Evolutionary conservation across 345 rosid species (phyloP), one percentile per base, ranked within the genome.

Genomic region (Clausena lansium): DNA sequence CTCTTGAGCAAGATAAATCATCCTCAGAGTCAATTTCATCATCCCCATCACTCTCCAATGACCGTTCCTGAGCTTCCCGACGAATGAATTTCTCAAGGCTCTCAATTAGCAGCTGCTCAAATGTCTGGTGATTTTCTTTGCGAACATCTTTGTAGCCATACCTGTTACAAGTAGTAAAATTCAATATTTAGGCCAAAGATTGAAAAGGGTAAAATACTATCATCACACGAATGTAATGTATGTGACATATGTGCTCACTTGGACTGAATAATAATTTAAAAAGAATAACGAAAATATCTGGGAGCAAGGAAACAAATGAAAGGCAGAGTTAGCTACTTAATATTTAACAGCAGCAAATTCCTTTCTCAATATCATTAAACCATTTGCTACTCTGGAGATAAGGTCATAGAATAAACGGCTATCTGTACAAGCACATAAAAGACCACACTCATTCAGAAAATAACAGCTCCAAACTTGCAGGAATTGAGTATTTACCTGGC

Each of bases 41-140:
- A 32, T 90, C 91, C 36, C 95, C 93, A 20, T 94, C 98, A 69
- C 99, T 94, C 88, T 96, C 98, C 54, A 96, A 81, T 33, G 91
- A 91, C 68, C 97, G 87, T 78, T 94, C 98, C 77, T 94, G 98
- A 58, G 98, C 95, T 86, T 96, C 99, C 73, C 98, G 86, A 14
- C 98, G 95, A 80, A 96, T 94, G 81, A 92, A 92, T 81, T 93
- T 96, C 91, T 96, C 99, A 9, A 96, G 92, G 85, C 99, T 96
- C 87, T 96, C 99, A 6, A 96, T 96, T 81, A 96, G 84, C 58
- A 96, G 90, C 88, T 96, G 99, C 85, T 96, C 98, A 76, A 96
- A 96, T 36, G 90, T 81, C 84, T 88, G 97, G 91, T 96, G 99
- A 82, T 90, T 92, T 86, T 96, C 99, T 85, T 96, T 96, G 15